phyloP scores from a whole-genome alignment of 2,329 filamentous ascomycete species.

The Zymoseptoria ardabiliae region DNA sequence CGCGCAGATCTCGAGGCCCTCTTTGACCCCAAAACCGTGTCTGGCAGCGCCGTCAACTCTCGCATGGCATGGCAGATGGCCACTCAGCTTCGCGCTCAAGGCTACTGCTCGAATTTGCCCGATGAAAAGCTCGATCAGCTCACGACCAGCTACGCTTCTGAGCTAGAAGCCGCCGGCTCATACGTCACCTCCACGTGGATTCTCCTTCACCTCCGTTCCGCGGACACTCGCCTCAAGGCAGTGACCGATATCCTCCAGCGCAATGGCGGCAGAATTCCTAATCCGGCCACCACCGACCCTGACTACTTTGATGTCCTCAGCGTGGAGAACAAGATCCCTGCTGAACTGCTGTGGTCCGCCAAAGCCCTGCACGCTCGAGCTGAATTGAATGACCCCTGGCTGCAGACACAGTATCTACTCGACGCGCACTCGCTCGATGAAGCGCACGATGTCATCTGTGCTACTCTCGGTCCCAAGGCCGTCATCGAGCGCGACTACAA shows the following conservation, averaged over 20 bases:
- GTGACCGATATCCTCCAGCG: conserved; percentile 50
- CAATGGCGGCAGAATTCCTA: conserved; percentile 62
- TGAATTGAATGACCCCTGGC: conserved; percentile 58
- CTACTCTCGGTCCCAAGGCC: conserved; percentile 70
- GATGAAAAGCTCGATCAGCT: conserved; percentile 54
- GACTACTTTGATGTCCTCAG: conserved; percentile 14
- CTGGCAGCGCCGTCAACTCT: conserved; percentile 65
- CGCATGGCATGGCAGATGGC: conserved; percentile 81
- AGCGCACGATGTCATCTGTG: conserved; percentile 76
- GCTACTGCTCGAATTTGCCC: conserved; percentile 17
- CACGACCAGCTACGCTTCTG: conserved; percentile 43
- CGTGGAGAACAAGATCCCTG: conserved; percentile 61
- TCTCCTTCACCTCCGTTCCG: conserved; percentile 25
- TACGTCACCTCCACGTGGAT: conserved; percentile 26
- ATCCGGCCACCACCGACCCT: conserved; percentile 34
- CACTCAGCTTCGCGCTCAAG: conserved; percentile 41
- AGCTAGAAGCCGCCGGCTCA: conserved; percentile 24
- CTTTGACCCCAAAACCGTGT: conserved; percentile 68
- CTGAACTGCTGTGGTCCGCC: conserved; percentile 76
- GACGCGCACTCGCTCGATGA: conserved; percentile 58
- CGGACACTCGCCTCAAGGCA: conserved; percentile 18
- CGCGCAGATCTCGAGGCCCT: conserved; percentile 55
- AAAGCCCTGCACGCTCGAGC: conserved; percentile 76
- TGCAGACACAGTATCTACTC: conserved; percentile 73
- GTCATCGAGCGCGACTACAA: conserved; percentile 77